Base-by-base conservation (phyloP, 352 stramenopile species). In the Globisporangium viniferum region DNA sequence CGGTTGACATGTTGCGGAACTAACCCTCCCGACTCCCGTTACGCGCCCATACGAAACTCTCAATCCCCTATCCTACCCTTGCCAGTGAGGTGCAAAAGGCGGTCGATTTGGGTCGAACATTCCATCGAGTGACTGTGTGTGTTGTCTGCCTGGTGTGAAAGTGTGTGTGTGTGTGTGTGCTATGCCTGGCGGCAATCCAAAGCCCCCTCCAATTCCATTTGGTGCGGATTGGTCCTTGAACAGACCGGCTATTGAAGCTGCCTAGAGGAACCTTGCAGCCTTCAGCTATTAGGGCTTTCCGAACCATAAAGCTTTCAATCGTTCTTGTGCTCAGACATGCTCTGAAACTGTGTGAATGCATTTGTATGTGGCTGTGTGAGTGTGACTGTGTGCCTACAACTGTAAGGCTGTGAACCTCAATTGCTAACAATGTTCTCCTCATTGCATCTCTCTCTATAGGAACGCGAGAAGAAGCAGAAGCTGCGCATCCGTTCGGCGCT, bases 11-110 rank as follows among this genome's bases (percentile, higher is more conserved):
- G 86, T 89, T 91, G 79, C 75, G 88, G 84, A 95, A 62, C 76
- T 92, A 95, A 95, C 86, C 88, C 86, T 95, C 88, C 88, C 77
- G 86, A 91, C 88, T 93, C 88, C 88, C 88, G 88, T 95, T 90
- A 92, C 67, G 84, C 84, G 85, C 88, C 82, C 48, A 95, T 77
- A 95, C 62, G n/a, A 66, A 86, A 66, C 57, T 59, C 62, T 69
- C 62, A 48, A 76, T 69, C 54, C 82, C 84, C 73, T 74, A 90
- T 92, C 84, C 69, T 82, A 74, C 77, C 73, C 53, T 83, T 73
- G 75, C 77, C 76, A 59, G 53, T 51, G 63, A 62, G 66, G 74
- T 88, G 79, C 74, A 72, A 77, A 72, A 64, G 77, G 78, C 73
- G 84, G 67, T 93, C 82, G 82, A 93, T 87, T 92, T 92, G 84